These are phyloP conservation scores for Spencermartinsiella europaea DNA, from an alignment of 805 yeast species.

Conservation along the genomic window DNA sequence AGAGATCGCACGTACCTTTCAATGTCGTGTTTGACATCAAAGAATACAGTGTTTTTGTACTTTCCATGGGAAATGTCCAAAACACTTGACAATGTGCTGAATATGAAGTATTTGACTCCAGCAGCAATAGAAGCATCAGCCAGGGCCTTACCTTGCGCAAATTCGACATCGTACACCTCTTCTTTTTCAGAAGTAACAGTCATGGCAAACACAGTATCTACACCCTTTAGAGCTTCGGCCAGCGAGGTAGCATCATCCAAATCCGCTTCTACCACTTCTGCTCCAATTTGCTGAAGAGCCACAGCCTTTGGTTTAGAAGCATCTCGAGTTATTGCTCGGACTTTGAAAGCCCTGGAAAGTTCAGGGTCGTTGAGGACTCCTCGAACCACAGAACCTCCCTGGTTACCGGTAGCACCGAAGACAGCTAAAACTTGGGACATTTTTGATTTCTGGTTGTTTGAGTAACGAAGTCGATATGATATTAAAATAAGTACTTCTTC, in stretches of 20 bases:
- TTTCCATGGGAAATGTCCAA: constrained; percentile 5
- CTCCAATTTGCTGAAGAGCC: constrained; percentile 14
- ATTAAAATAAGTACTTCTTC: no score
- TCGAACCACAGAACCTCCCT: constrained; percentile 7
- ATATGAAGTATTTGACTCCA: constrained; percentile 7
- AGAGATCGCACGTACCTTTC: constrained; percentile 4
- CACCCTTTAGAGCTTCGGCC: constrained; percentile 7
- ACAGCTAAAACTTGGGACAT: no score
- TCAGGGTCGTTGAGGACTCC: constrained; percentile 3
- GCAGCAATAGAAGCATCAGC: constrained; percentile 10
- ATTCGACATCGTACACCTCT: no score
- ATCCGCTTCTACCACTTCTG: constrained; percentile 19
- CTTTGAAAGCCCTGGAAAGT: constrained; percentile 1
- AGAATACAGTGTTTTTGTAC: not conserved
- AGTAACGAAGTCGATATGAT: no score
- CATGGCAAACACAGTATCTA: constrained; percentile 6
- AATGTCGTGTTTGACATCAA: constrained; percentile 6
- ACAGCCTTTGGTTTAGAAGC: constrained; percentile 3
- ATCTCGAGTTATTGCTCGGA: constrained; percentile 14
- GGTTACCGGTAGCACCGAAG: constrained; percentile 11
- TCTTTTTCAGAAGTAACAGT: constrained; percentile 1
- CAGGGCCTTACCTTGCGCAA: constrained; percentile 4
- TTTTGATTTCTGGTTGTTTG: no score
- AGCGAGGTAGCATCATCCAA: not conserved
- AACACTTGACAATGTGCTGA: not conserved